phyloP scores from a whole-genome alignment of 306 rosid genomes.

The Trifolium repens region DNA sequence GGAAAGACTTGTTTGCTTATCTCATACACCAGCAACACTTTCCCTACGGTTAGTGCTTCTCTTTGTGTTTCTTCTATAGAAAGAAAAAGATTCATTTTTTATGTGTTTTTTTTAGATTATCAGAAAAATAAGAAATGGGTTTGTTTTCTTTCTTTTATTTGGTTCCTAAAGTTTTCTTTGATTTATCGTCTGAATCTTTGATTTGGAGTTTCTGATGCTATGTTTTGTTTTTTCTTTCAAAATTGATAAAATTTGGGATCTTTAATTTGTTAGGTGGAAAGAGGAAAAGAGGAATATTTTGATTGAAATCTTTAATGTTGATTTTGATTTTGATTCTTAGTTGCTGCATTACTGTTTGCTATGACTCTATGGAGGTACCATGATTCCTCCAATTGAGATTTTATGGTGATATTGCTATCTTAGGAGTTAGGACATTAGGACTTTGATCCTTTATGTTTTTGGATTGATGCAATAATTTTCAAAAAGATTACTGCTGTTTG shows the following conservation, averaged over 20 bases:
- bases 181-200: constrained; percentile 23
- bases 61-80: background rate
- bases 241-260: constrained; percentile 1
- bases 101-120: constrained; percentile 31
- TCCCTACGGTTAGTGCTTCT: constrained; percentile 74
- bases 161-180: constrained; percentile 31
- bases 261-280: constrained; percentile 38
- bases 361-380: background rate
- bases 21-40: constrained; percentile 97
- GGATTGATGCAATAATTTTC: constrained; percentile 26
- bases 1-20: constrained; percentile 99
- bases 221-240: constrained; percentile 31
- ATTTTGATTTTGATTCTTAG: constrained; percentile 26
- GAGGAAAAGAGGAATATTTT: constrained; percentile 20
- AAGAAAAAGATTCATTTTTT: constrained; percentile 9
- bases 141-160: background rate
- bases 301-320: constrained; percentile 41
- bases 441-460: constrained; percentile 23
- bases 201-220: constrained; percentile 27
- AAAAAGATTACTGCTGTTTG: constrained; percentile 26
- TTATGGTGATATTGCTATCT: constrained; percentile 24
- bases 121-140: constrained; percentile 26
- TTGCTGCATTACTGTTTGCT: constrained; percentile 27
- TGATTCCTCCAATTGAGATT: constrained; percentile 12
- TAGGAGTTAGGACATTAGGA: constrained; percentile 20